Conservation (phyloP, 2,329 filamentous ascomycete genomes). For the Colletotrichum neosansevieriae region DNA sequence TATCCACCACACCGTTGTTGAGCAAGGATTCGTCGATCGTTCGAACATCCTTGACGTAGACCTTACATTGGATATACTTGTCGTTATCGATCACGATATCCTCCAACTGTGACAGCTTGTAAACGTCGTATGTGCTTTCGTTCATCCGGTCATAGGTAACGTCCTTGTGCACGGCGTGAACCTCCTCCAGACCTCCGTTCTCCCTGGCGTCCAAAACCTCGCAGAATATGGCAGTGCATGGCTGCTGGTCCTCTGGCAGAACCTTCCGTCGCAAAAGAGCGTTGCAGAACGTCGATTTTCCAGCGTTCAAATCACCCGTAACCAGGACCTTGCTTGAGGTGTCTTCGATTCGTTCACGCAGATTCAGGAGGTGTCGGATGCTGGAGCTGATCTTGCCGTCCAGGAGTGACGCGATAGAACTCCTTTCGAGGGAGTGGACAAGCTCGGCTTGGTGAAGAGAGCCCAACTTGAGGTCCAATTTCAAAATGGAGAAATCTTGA, state of each 20-base stretch:
- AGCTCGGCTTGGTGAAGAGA: slow-evolving; percentile 87
- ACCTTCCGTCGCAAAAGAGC: slow-evolving; percentile 93
- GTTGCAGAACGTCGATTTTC: slow-evolving; percentile 99
- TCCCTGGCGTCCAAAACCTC: slow-evolving; percentile 94
- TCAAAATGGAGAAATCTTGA: slow-evolving; percentile 95
- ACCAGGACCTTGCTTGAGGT: slow-evolving; percentile 97
- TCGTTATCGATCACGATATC: slow-evolving; percentile 90
- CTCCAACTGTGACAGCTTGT: slow-evolving; percentile 81
- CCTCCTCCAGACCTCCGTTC: slow-evolving; percentile 92
- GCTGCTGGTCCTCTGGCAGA: slow-evolving; percentile 95
- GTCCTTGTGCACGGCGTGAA: slow-evolving; percentile 92
- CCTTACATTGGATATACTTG: slow-evolving; percentile 93
- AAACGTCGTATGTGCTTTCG: slow-evolving; percentile 94
- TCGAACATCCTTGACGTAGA: slow-evolving; percentile 92
- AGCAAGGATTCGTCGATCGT: slow-evolving; percentile 92
- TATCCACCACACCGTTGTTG: slow-evolving; percentile 98
- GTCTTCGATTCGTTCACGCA: slow-evolving; percentile 95
- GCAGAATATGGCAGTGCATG: slow-evolving; percentile 98
- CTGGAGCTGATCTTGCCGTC: slow-evolving; percentile 96
- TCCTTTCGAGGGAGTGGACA: slow-evolving; percentile 94
- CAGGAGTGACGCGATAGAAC: slow-evolving; percentile 87
- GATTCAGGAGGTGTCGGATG: slow-evolving; percentile 86
- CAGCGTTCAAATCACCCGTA: slow-evolving; percentile 95
- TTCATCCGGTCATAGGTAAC: slow-evolving; percentile 86
- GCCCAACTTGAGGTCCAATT: slow-evolving; percentile 93